These are phyloP conservation scores for Wickerhamiella alocasiicola DNA, from an alignment of 805 yeast genomes.

Conservation along the genomic window DNA sequence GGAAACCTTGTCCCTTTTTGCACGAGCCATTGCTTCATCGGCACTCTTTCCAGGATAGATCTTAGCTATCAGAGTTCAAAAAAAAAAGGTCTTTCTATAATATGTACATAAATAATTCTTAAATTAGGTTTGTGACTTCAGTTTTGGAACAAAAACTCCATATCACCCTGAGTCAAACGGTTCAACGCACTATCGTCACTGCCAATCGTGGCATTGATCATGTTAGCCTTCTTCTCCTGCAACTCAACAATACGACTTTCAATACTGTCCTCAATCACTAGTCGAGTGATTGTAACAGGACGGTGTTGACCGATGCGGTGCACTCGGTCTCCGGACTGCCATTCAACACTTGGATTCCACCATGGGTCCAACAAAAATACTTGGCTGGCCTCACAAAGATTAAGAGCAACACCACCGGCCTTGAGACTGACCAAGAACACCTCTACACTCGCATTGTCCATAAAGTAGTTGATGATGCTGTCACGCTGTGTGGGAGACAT, in stretches of 20 bases:
- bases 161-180: slow-evolving; percentile 80
- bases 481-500: slow-evolving; percentile 96
- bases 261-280: slow-evolving; percentile 92
- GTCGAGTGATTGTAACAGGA: slow-evolving; percentile 84
- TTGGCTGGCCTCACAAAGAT: slow-evolving; percentile 92
- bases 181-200: slow-evolving; percentile 85
- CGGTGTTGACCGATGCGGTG: slow-evolving; percentile 94
- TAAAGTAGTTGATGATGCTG: slow-evolving; percentile 75
- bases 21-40: too few species aligned
- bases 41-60: too few species aligned
- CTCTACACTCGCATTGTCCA: slow-evolving; percentile 87
- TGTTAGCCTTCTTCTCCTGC: slow-evolving; percentile 94
- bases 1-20: too few species aligned
- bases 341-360: slow-evolving; percentile 99
- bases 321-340: slow-evolving; percentile 97
- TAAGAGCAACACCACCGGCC: slow-evolving; percentile 98
- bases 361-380: slow-evolving; percentile 94
- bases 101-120: too few species aligned
- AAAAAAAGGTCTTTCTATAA: too few species aligned
- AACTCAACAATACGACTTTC: slow-evolving; percentile 91
- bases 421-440: slow-evolving; percentile 88
- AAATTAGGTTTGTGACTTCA: slow-evolving; percentile 25
- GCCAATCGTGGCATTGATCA: slow-evolving; percentile 95
- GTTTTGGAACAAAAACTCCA: slow-evolving; percentile 86
- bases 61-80: too few species aligned